phyloP scores from a whole-genome alignment of 2,329 filamentous ascomycete species.

The Stagonosporopsis rhizophila region DNA sequence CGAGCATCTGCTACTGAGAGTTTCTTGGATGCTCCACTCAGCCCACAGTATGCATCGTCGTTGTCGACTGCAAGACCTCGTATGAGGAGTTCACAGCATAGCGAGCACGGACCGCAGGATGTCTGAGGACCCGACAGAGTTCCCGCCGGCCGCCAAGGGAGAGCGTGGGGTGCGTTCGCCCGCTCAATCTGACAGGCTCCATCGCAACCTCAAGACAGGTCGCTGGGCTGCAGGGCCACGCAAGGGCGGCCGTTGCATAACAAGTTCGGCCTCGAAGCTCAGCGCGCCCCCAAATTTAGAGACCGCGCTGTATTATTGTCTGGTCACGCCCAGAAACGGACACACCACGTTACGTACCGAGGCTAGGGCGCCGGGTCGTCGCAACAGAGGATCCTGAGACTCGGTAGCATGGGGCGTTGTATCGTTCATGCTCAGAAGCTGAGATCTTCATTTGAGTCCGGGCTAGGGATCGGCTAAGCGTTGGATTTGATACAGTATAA shows the following conservation, averaged over 20 bases:
- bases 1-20: background rate
- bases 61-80: background rate
- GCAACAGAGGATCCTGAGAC: constrained; percentile 1
- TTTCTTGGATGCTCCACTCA: background rate
- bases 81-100: background rate
- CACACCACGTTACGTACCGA: constrained; percentile 19
- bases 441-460: background rate
- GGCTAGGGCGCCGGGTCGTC: constrained; percentile 11
- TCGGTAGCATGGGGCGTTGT: background rate
- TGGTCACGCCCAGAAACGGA: background rate
- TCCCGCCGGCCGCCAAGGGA: background rate
- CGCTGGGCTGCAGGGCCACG: background rate
- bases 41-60: background rate
- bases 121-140: background rate
- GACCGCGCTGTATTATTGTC: background rate
- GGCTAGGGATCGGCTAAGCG: background rate
- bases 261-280: background rate
- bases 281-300: background rate
- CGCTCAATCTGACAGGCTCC: background rate
- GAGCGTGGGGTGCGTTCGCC: constrained; percentile 2
- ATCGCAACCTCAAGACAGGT: constrained; percentile 5
- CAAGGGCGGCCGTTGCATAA: background rate
- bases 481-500: background rate
- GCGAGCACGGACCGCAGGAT: background rate
- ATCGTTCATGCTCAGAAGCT: constrained; percentile 1